Evolutionary conservation across 108 stramenopile species (phyloP), one percentile per base, ranked within the genome.

Genomic region (Ochromonas danica): DNA sequence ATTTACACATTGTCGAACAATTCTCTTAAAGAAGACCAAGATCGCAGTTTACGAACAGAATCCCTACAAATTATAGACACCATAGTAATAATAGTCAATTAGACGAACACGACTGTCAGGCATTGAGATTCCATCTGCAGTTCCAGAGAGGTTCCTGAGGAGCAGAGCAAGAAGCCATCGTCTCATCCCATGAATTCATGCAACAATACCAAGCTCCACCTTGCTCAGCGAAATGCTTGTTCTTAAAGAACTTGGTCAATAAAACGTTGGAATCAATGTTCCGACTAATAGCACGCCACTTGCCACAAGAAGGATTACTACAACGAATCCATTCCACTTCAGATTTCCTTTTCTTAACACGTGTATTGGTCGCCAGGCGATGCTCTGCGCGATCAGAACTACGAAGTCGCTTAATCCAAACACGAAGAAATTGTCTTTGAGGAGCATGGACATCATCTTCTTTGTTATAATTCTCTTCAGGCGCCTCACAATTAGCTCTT

Each of bases 101-200:
- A n/a, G n/a, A n/a, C n/a, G n/a, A n/a, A n/a, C n/a, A n/a, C n/a
- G n/a, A n/a, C n/a, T n/a, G n/a, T n/a, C n/a, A n/a, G n/a, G n/a
- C n/a, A 51, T 22, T 51, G 45, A 67, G 17, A 67, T 67, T 67
- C 63, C 63, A 67, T 35, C 63, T 3, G 31, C 63, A 67, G 25
- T 67, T 67, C 63, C 63, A 67, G 10, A 67, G 35, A 35, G 63
- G 63, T 41, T 75, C 72, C 25, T 75, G 72, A 33, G 72, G 72
- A 14, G 72, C 72, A 42, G 43, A 3, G 40, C 72, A 75, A 33
- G 45, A 57, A 33, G 72, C 14, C 6, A 22, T 75, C 6, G 40
- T 60, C 3, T 75, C 72, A 60, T 75, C 72, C 72, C 72, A 75
- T 6, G 31, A 33, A 36, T 75, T 75, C 72, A 75, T 75, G 22